Conservation (phyloP, 495 filamentous ascomycete species). For the Aspergillus panamensis region DNA sequence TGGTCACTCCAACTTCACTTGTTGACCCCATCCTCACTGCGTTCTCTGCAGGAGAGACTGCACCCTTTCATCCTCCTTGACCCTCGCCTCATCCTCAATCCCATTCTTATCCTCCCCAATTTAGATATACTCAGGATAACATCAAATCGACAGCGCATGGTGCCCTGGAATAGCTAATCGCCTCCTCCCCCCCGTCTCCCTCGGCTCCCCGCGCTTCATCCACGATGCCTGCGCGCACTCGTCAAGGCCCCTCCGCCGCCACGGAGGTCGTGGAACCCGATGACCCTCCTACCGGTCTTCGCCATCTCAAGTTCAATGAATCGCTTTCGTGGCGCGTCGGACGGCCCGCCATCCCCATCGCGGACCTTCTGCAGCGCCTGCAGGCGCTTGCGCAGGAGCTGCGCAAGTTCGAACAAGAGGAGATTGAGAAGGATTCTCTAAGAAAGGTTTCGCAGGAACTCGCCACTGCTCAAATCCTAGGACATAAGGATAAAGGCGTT, state of each 20-base stretch:
- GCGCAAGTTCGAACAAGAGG: conserved; percentile 81
- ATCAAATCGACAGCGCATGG: conserved; percentile 18
- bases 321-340: conserved; percentile 89
- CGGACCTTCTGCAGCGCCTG: conserved; percentile 75
- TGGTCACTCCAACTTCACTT: neutral
- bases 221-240: conserved; percentile 51
- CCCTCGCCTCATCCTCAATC: neutral
- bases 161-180: conserved; percentile 16
- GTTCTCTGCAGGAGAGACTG: neutral
- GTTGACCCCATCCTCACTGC: conserved; percentile 8
- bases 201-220: conserved; percentile 28
- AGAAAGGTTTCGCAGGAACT: conserved; percentile 84
- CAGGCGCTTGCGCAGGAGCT: conserved; percentile 80
- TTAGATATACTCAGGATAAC: too few species aligned
- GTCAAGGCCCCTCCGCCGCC: conserved; percentile 38
- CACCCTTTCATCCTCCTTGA: neutral
- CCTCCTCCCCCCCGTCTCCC: conserved; percentile 10
- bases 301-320: conserved; percentile 66
- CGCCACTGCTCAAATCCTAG: conserved; percentile 72
- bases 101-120: too few species aligned
- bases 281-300: conserved; percentile 35
- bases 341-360: conserved; percentile 74
- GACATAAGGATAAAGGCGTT: conserved; percentile 90
- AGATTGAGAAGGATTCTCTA: conserved; percentile 74
- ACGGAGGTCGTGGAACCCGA: conserved; percentile 35